Conservation (phyloP, 768 basidiomycete species). For the Lactarius vividus region DNA sequence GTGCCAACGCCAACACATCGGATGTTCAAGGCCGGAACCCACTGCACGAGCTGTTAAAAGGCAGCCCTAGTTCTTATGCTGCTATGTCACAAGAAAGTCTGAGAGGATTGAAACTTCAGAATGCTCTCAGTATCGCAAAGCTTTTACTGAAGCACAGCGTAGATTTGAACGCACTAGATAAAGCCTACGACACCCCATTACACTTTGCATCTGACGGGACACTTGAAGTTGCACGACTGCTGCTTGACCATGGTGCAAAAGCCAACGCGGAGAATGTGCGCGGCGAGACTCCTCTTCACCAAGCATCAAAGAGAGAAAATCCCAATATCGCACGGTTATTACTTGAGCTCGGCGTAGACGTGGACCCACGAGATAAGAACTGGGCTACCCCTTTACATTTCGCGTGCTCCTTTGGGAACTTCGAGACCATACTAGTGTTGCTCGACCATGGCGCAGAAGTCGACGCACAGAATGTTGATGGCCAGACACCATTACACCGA, state of each 20-base stretch:
- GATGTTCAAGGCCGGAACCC: not conserved
- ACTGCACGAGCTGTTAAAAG: not conserved
- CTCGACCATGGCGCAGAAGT: no score
- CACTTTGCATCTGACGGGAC: not conserved
- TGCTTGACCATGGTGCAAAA: not conserved
- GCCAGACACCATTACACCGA: no score
- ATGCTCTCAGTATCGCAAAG: not conserved
- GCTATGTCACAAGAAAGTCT: no score
- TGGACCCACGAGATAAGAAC: not conserved
- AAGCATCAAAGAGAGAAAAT: not conserved
- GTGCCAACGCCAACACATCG: not conserved
- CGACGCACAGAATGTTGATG: no score
- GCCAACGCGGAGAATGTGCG: not conserved
- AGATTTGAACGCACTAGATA: not conserved
- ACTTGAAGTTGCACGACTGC: not conserved
- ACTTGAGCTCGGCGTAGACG: not conserved
- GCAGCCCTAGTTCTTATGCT: not conserved
- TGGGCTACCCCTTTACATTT: no score
- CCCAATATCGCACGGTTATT: not conserved
- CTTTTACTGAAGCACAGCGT: not conserved
- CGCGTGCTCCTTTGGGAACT: no score
- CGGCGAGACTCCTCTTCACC: not conserved
- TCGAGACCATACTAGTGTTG: no score
- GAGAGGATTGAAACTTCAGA: not conserved
- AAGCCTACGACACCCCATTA: not conserved